phyloP scores from a whole-genome alignment of 2,329 filamentous ascomycete genomes.

The Paracoccidioides brasiliensis region DNA sequence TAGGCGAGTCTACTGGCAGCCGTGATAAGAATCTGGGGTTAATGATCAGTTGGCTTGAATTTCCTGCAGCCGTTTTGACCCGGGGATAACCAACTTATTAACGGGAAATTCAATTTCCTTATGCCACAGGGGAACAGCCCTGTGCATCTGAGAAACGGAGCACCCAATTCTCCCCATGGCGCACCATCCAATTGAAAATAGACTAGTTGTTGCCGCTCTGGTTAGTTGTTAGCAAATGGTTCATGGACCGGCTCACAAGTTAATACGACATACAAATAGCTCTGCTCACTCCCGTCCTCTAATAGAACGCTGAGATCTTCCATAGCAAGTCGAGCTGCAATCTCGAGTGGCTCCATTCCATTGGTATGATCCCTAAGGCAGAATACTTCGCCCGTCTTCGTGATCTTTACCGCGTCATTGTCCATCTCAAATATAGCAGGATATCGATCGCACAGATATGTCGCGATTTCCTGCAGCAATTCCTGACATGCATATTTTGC shows the following conservation, averaged over 20 bases:
- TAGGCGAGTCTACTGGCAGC: slow-evolving; percentile 30
- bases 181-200: slow-evolving; percentile 42
- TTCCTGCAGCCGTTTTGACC: not conserved
- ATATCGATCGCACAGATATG: slow-evolving; percentile 34
- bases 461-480: slow-evolving; percentile 33
- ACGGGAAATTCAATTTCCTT: slow-evolving; percentile 32
- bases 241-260: slow-evolving; percentile 1
- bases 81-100: slow-evolving; percentile 24
- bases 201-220: slow-evolving; percentile 38
- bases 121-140: slow-evolving; percentile 38
- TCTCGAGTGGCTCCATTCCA: slow-evolving; percentile 35
- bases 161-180: slow-evolving; percentile 37
- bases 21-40: slow-evolving; percentile 33
- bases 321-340: slow-evolving; percentile 37
- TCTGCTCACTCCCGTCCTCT: slow-evolving; percentile 33
- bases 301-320: slow-evolving; percentile 41
- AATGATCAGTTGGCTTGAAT: slow-evolving; percentile 3
- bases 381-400: slow-evolving; percentile 34
- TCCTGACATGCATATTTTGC: slow-evolving; percentile 36
- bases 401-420: slow-evolving; percentile 21
- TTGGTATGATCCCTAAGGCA: slow-evolving; percentile 22
- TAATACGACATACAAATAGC: slow-evolving; percentile 32
- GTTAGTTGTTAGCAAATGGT: not conserved
- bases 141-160: slow-evolving; percentile 36
- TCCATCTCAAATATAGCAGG: slow-evolving; percentile 32